A percentile compares a stretch with the other conserved stretches of the same genome.
These are phyloP conservation scores for Protostelium mycophagum DNA, from an alignment of 78 protist genomes.

Conservation along the genomic window DNA sequence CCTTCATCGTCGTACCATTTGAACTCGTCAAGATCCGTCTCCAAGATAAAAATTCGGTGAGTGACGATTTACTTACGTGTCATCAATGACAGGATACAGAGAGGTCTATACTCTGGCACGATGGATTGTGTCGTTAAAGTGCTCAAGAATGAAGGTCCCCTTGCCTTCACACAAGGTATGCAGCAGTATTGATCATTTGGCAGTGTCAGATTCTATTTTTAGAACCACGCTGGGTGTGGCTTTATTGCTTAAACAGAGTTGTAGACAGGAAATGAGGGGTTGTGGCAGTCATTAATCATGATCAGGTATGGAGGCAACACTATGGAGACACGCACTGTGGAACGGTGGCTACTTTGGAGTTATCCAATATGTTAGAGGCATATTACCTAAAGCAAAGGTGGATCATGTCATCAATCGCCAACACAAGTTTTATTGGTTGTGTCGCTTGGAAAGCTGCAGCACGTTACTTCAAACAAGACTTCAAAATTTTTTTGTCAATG, in stretches of 20 bases:
- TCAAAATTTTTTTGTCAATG: neutral
- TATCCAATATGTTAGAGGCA: conserved; percentile 43
- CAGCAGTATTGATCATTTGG: too few relatives aligned
- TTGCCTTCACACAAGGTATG: conserved; percentile 43
- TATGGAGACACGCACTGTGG: conserved; percentile 75
- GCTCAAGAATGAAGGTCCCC: conserved; percentile 30
- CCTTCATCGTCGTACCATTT: conserved; percentile 75
- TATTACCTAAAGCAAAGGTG: conserved; percentile 34
- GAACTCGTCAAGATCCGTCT: conserved; percentile 79
- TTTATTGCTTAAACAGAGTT: too few relatives aligned
- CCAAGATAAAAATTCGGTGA: conserved; percentile 51
- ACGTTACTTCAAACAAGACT: neutral
- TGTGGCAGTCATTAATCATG: too few relatives aligned
- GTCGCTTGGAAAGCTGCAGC: too few relatives aligned
- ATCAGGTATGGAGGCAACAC: conserved; percentile 70
- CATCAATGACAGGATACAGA: neutral
- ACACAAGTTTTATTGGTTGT: too few relatives aligned
- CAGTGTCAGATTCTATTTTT: too few relatives aligned
- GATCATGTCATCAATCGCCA: too few relatives aligned
- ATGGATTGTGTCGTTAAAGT: conserved; percentile 43
- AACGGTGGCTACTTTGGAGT: conserved; percentile 78
- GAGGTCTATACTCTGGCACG: conserved; percentile 26
- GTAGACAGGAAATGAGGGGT: neutral
- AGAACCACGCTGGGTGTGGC: too few relatives aligned
- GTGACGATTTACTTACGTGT: neutral